Base-by-base conservation (phyloP, 176 grass and related monocot species). In the Tuctoria greenei region DNA sequence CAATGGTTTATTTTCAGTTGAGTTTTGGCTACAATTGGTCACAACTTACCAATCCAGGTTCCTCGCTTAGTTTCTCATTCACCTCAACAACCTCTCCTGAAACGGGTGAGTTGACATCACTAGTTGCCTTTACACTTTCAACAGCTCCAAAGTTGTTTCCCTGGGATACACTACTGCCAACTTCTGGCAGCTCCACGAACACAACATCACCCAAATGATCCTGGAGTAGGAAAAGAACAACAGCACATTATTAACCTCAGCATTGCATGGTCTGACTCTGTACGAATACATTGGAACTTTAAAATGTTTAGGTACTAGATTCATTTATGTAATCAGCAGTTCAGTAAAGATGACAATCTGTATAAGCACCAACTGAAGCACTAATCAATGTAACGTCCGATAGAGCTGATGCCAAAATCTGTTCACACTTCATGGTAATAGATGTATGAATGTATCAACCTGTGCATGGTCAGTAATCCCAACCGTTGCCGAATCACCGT, bases 391-490 rank as follows among this genome's bases (percentile, higher is more conserved):
- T 44, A 38, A 20, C 18, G 76, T 76, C 58, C 23, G 7, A 10
- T 73, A 63, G 44, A 41, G 16, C 10, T 25, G 55, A 72, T 46
- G 51, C 16, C n/a, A 62, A 18, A 36, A 40, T 66, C 65, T 76
- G 37, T 21, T 47, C 57, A 45, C 9, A 74, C 39, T 38, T 68
- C 0, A 54, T 0, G 62, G 52, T 10, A 42, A 61, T 40, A 47
- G 24, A 46, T 72, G 43, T 21, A 10, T 16, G 0, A 55, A 51
- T 61, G 60, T 52, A 80, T 26, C 8, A 80, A 96, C 95, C 95
- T 99, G 95, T 57, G 95, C 95, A 86, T 99, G 95, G 84, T 99
- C 91, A 57, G 95, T 99, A 81, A 99, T 90, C 36, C 95, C 95
- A 49, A 99, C 74, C 6, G 85, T 95, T 39, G 95, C 95, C 4